A percentile compares a stretch with the other conserved stretches of the same genome.
These are phyloP conservation scores for Ploettnerulaceae sp. DNA, from an alignment of 2,329 filamentous ascomycete genomes.

Conservation along the genomic window DNA sequence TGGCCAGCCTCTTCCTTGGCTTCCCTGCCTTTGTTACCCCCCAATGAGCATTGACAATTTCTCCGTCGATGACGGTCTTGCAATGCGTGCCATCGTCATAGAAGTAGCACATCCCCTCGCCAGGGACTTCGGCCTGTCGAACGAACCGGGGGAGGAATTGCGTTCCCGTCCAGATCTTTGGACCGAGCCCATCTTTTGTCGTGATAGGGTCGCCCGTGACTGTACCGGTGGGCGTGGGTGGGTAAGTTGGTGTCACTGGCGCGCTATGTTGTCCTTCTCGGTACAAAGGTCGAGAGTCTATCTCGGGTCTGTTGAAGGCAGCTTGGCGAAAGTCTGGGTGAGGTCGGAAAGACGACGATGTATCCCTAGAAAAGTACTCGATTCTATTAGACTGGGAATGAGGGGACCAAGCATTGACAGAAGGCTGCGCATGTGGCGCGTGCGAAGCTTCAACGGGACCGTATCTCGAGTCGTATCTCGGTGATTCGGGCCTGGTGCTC, in stretches of 20 bases:
- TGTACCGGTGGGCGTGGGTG: constrained; percentile 25
- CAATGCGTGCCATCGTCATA: constrained; percentile 82
- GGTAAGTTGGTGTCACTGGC: constrained; percentile 22
- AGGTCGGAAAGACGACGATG: constrained; percentile 30
- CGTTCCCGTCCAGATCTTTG: constrained; percentile 65
- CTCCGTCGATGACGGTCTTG: constrained; percentile 78
- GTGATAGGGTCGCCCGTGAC: constrained; percentile 27
- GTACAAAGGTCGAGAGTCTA: constrained; percentile 24
- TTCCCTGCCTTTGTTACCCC: constrained; percentile 92
- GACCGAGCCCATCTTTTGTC: constrained; percentile 56
- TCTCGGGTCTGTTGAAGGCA: constrained; percentile 21
- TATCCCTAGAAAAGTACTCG: constrained; percentile 30
- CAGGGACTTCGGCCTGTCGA: constrained; percentile 61
- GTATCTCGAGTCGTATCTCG: constrained; percentile 28
- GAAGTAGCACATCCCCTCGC: constrained; percentile 77
- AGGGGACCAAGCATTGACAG: constrained; percentile 30
- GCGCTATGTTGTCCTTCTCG: constrained; percentile 22
- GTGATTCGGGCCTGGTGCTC: constrained; percentile 27
- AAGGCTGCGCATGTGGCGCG: constrained; percentile 16
- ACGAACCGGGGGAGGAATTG: constrained; percentile 64
- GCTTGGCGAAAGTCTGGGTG: constrained; percentile 19
- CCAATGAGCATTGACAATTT: constrained; percentile 86
- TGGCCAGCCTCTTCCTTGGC: constrained; percentile 82
- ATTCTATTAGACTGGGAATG: constrained; percentile 23
- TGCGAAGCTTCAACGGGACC: constrained; percentile 15